Conservation (phyloP, 768 basidiomycete genomes). For the Psilocybe cyanescens region DNA sequence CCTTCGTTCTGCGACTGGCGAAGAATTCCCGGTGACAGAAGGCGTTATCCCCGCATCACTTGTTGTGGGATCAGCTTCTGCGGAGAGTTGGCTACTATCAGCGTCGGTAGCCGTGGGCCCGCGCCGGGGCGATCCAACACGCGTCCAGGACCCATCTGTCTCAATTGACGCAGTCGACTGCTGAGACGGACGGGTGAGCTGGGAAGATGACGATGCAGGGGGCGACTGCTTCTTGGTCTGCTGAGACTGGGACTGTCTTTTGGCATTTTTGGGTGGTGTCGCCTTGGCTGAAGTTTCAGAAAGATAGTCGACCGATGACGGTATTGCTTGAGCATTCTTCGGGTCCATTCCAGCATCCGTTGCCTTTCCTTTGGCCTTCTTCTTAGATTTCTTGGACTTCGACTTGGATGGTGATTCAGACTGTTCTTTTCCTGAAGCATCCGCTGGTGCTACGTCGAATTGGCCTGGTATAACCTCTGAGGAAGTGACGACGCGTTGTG, state of each 20-base stretch:
- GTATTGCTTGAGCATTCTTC: conserved; percentile 4
- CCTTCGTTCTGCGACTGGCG: conserved; percentile 37
- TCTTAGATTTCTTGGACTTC: conserved; percentile 39
- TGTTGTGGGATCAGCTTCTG: conserved; percentile 39
- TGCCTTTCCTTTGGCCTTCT: conserved; percentile 47
- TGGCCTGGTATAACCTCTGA: conserved; percentile 48
- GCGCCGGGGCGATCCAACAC: conserved; percentile 56
- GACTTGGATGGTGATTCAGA: conserved; percentile 10
- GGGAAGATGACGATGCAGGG: conserved; percentile 21
- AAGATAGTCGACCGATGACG: conserved; percentile 21
- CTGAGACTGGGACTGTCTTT: conserved; percentile 12
- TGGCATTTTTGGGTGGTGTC: conserved; percentile 10
- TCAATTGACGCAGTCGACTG: conserved; percentile 44
- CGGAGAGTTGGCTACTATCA: conserved; percentile 19
- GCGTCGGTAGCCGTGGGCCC: conserved; percentile 19
- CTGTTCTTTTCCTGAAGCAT: conserved; percentile 12
- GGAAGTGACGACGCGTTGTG: conserved; percentile 31
- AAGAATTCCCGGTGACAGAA: conserved; percentile 42
- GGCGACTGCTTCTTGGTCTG: conserved; percentile 8
- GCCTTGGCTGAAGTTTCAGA: conserved; percentile 22
- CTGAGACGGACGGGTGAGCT: conserved; percentile 22
- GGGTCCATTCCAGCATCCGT: conserved; percentile 13
- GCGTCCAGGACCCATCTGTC: conserved; percentile 73
- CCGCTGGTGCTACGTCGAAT: conserved; percentile 34
- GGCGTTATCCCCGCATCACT: conserved; percentile 59